These are phyloP conservation scores for Cucurbita ficifolia DNA, from an alignment of 306 rosid species.

Conservation along the genomic window DNA sequence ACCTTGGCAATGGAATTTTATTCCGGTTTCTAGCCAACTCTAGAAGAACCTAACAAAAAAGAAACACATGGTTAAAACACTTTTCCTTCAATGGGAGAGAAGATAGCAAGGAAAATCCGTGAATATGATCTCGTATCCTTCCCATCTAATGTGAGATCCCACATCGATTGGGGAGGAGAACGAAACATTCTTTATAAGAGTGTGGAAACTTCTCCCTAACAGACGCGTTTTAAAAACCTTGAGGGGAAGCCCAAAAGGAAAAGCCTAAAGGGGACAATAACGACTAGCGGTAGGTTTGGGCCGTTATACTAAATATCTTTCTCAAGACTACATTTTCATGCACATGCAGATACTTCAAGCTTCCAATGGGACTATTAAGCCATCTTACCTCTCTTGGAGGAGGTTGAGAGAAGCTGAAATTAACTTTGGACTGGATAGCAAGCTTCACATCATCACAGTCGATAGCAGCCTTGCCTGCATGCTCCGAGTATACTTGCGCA, in stretches of 20 bases:
- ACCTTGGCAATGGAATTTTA: slow-evolving; percentile 61
- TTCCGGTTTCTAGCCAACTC: slow-evolving; percentile 74
- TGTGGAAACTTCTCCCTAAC: no score
- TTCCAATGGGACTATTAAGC: background rate
- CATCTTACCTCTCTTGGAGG: slow-evolving; percentile 83
- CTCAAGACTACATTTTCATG: background rate
- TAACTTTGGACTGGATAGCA: slow-evolving; percentile 80
- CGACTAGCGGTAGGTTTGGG: no score
- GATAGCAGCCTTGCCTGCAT: slow-evolving; percentile 58
- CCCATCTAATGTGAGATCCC: no score
- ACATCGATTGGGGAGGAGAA: no score
- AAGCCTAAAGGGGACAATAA: no score
- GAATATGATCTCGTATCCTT: background rate
- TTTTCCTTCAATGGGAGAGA: background rate
- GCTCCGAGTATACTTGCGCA: slow-evolving; percentile 93
- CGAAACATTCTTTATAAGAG: no score
- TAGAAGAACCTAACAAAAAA: slow-evolving; percentile 39
- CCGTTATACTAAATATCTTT: background rate
- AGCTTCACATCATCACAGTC: slow-evolving; percentile 86
- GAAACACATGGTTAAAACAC: background rate
- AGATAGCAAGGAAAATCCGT: background rate
- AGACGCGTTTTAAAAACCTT: no score
- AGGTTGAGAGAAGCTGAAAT: slow-evolving; percentile 89
- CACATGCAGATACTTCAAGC: background rate
- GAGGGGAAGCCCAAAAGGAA: no score